Percentiles rank a stretch among this genome's conserved stretches.
These are phyloP conservation scores for Candida cerambycidarum DNA, from an alignment of 805 yeast species.

Conservation along the genomic window DNA sequence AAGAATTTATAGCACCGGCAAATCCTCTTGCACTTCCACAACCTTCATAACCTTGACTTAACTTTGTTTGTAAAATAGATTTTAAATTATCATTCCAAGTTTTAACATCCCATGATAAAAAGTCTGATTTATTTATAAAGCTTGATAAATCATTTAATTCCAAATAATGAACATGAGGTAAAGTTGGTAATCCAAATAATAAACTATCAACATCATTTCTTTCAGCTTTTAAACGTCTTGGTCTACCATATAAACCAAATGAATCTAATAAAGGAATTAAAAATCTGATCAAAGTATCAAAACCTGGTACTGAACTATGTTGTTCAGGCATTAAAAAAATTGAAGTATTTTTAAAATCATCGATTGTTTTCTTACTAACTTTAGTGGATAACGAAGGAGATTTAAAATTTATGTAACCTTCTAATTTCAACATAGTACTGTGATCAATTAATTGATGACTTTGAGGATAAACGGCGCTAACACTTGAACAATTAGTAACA, in stretches of 20 bases:
- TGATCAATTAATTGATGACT: conserved; percentile 77
- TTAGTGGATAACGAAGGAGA: conserved; percentile 40
- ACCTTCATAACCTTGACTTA: conserved; percentile 61
- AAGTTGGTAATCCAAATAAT: conserved; percentile 45
- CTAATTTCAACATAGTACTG: conserved; percentile 85
- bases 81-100: conserved; percentile 35
- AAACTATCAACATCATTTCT: conserved; percentile 41
- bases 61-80: conserved; percentile 30
- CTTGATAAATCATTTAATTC: conserved; percentile 30
- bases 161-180: conserved; percentile 45
- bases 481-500: conserved; percentile 64
- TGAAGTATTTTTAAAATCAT: conserved; percentile 41
- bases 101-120: conserved; percentile 37
- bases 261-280: conserved; percentile 42
- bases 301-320: conserved; percentile 48
- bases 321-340: conserved; percentile 46
- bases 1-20: conserved; percentile 57
- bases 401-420: conserved; percentile 69
- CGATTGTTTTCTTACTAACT: conserved; percentile 27
- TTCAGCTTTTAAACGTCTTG: conserved; percentile 42
- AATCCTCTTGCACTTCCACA: conserved; percentile 71
- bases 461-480: conserved; percentile 92
- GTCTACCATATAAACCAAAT: conserved; percentile 48
- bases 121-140: conserved; percentile 21
- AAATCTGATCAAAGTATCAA: conserved; percentile 47